phyloP scores from a whole-genome alignment of 139 green algal species.

The Chlorella sp. region DNA sequence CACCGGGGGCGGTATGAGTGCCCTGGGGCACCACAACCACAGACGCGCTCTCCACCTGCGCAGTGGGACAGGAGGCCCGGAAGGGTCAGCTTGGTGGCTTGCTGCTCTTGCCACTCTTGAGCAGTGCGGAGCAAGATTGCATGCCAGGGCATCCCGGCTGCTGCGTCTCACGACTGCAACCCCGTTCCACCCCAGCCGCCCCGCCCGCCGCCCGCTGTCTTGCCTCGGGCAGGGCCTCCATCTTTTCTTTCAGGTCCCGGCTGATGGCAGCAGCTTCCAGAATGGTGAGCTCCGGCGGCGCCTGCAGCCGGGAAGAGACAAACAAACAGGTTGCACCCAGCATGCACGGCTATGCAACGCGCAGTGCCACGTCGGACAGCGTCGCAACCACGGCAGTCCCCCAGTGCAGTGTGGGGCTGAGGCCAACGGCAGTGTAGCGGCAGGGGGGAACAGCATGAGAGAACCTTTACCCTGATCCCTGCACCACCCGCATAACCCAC shows the following conservation, averaged over 20 bases:
- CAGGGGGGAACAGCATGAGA: not conserved
- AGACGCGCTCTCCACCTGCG: constrained; percentile 1
- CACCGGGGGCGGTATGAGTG: not conserved
- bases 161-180: too few species aligned
- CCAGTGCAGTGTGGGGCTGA: too few species aligned
- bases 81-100: too few species aligned
- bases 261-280: not conserved
- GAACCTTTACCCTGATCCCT: not conserved
- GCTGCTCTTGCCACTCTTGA: too few species aligned
- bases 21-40: constrained; percentile 7
- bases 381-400: too few species aligned
- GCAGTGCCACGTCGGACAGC: too few species aligned
- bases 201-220: too few species aligned
- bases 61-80: too few species aligned
- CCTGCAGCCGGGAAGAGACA: not conserved
- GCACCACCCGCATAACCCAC: not conserved
- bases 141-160: too few species aligned
- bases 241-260: constrained; percentile 1
- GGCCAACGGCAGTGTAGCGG: not conserved
- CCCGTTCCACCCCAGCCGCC: too few species aligned
- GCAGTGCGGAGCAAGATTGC: too few species aligned
- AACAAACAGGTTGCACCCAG: not conserved
- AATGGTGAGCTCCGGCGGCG: not conserved
- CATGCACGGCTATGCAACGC: not conserved
- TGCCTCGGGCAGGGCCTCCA: constrained; percentile 19